Evolutionary conservation across 2,329 filamentous ascomycete species (phyloP).

Genomic region (Ramularia collo-cygni): DNA sequence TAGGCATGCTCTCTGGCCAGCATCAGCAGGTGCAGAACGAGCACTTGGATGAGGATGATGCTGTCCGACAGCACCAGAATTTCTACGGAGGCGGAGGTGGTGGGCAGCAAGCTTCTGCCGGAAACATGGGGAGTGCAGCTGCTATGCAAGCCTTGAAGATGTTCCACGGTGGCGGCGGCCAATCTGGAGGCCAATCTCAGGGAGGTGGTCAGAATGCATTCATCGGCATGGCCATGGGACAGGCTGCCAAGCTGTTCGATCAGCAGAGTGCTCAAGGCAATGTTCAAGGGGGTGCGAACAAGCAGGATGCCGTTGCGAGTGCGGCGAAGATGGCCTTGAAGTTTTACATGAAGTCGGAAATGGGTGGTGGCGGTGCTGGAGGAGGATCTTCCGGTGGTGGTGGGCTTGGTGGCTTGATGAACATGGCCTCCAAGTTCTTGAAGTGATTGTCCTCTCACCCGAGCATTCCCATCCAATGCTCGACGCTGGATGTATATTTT

Average conservation of each 20-base stretch:
- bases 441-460: too few species aligned
- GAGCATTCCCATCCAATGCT: too few species aligned
- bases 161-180: constrained; percentile 45
- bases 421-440: constrained; percentile 56
- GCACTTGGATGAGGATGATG: constrained; percentile 57
- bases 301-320: constrained; percentile 70
- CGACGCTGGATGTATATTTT: too few species aligned
- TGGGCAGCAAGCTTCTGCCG: constrained; percentile 39
- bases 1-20: constrained; percentile 50
- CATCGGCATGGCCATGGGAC: constrained; percentile 71
- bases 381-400: constrained; percentile 41
- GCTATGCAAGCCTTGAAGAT: constrained; percentile 76
- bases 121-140: constrained; percentile 58
- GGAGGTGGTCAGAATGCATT: constrained; percentile 65
- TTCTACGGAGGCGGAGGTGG: constrained; percentile 56
- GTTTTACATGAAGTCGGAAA: constrained; percentile 79
- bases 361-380: constrained; percentile 39
- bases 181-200: constrained; percentile 31
- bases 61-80: constrained; percentile 67
- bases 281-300: constrained; percentile 53
- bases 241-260: constrained; percentile 71
- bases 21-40: constrained; percentile 45
- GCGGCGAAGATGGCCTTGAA: constrained; percentile 84
- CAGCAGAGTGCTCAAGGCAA: constrained; percentile 51
- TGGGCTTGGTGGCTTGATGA: constrained; percentile 43